A percentile compares a stretch with the other conserved stretches of the same genome.
Evolutionary conservation across 1,284 basidiomycete genomes (phyloP).

Genomic region (Moniliophthora roreri): DNA sequence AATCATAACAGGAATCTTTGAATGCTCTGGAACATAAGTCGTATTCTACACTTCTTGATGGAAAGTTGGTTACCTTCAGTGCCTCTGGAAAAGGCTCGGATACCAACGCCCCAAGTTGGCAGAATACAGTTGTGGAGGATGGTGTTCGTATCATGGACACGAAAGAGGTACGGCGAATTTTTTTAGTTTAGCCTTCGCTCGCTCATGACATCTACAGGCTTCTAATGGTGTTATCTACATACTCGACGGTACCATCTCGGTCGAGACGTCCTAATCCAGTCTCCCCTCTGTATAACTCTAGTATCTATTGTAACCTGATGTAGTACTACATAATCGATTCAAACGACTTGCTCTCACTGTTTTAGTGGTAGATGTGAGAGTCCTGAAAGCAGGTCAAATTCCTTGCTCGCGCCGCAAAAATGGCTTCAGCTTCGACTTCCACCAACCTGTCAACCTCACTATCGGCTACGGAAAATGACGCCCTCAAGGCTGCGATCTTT

Average conservation of each 20-base stretch:
- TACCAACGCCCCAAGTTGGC: constrained; percentile 50
- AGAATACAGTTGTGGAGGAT: constrained; percentile 51
- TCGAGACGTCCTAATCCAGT: background rate
- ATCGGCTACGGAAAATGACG: constrained; percentile 28
- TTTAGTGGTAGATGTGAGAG: too few species aligned
- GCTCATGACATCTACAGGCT: constrained; percentile 41
- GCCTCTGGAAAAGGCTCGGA: constrained; percentile 31
- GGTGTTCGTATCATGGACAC: constrained; percentile 50
- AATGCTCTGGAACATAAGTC: constrained; percentile 37
- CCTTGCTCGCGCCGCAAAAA: background rate
- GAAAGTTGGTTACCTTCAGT: constrained; percentile 53
- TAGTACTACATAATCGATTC: too few species aligned
- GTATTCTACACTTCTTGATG: constrained; percentile 52
- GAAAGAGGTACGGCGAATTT: constrained; percentile 49
- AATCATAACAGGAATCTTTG: constrained; percentile 36
- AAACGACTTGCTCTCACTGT: too few species aligned
- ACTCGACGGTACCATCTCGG: constrained; percentile 59
- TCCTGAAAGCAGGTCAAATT: too few species aligned
- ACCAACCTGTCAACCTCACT: constrained; percentile 1
- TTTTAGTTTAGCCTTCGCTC: constrained; percentile 1
- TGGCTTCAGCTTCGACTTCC: background rate
- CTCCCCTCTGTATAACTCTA: too few species aligned
- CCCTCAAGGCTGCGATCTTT: constrained; percentile 69
- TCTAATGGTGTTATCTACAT: constrained; percentile 70
- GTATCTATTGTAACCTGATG: too few species aligned